Conservation (phyloP, 352 stramenopile species). For the Peronospora tabacina region DNA sequence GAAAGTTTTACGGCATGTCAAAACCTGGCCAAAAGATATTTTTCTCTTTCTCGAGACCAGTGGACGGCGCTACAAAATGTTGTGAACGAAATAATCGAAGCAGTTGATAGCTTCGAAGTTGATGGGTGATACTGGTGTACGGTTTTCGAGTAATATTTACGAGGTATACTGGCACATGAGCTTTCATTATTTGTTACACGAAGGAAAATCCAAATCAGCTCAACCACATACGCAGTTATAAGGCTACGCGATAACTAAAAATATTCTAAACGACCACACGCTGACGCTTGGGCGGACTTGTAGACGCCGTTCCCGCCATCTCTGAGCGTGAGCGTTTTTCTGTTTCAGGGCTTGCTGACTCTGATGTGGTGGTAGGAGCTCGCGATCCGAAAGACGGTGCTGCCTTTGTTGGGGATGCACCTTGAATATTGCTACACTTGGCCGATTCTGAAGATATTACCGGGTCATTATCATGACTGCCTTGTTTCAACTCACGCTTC, state of each 20-base stretch:
- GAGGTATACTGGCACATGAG: background rate
- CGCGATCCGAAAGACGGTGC: constrained; percentile 6
- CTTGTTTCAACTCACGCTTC: constrained; percentile 20
- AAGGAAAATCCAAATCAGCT: constrained; percentile 12
- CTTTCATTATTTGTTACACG: constrained; percentile 5
- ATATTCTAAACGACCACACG: constrained; percentile 33
- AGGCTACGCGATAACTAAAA: constrained; percentile 23
- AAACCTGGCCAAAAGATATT: constrained; percentile 77
- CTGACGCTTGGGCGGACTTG: constrained; percentile 40
- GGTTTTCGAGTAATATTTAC: background rate
- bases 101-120: constrained; percentile 20
- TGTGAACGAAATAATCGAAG: constrained; percentile 29
- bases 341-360: constrained; percentile 17
- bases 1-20: constrained; percentile 56
- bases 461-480: constrained; percentile 4
- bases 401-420: constrained; percentile 21
- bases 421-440: constrained; percentile 18
- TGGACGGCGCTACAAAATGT: constrained; percentile 39
- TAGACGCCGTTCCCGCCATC: constrained; percentile 15
- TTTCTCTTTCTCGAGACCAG: constrained; percentile 65
- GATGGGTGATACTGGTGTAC: background rate
- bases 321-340: constrained; percentile 32
- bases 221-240: constrained; percentile 21
- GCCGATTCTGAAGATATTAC: constrained; percentile 3
- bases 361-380: constrained; percentile 20